Conservation (phyloP, 176 grass and related monocot species). For the Eragrostis nindensis region DNA sequence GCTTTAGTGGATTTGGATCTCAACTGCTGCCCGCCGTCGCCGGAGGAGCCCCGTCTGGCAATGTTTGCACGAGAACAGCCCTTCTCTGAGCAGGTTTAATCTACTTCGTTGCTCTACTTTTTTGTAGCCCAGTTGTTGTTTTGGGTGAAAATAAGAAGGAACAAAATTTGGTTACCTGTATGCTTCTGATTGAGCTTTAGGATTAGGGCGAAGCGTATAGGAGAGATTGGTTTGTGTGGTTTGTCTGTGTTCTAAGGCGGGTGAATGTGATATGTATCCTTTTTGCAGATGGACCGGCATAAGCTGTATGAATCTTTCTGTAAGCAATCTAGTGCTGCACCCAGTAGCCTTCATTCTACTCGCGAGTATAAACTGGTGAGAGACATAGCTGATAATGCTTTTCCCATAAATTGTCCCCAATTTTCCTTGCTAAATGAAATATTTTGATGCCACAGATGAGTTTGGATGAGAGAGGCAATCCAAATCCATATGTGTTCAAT, state of each 20-base stretch:
- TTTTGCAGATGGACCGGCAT: not conserved
- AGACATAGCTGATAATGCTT: not conserved
- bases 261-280: constrained; percentile 7
- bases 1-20: constrained; percentile 44
- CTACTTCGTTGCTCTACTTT: constrained; percentile 21
- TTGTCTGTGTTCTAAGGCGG: not conserved
- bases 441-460: constrained; percentile 19
- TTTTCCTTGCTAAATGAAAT: not conserved
- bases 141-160: not conserved
- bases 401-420: not conserved
- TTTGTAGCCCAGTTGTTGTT: not conserved
- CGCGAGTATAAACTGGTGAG: constrained; percentile 27
- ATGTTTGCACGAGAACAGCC: constrained; percentile 11
- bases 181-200: not conserved
- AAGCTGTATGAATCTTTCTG: constrained; percentile 27
- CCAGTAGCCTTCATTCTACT: not conserved
- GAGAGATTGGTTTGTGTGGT: not conserved
- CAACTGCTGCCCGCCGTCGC: constrained; percentile 34
- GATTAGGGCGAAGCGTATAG: not conserved
- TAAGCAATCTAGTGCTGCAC: not conserved
- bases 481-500: not conserved
- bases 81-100: constrained; percentile 25
- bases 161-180: not conserved
- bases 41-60: constrained; percentile 12
- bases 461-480: not conserved